Evolutionary conservation across 345 rosid species (phyloP).

Genomic region (Citropsis articulata): DNA sequence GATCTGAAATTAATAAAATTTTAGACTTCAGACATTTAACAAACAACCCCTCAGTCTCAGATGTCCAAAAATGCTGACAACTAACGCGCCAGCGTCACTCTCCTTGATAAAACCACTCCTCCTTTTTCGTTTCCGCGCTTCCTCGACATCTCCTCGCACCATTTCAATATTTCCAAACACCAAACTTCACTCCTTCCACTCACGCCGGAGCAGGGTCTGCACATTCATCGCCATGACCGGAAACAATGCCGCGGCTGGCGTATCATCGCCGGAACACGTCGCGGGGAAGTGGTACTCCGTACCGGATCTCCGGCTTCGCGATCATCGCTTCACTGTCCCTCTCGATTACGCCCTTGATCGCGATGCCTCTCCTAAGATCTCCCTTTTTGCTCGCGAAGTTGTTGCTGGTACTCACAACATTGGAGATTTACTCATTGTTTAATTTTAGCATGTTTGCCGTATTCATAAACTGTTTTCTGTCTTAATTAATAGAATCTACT

Average conservation of each 20-base stretch:
- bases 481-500: background rate
- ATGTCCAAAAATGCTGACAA: slow-evolving; percentile 27
- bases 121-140: background rate
- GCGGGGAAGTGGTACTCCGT: slow-evolving; percentile 67
- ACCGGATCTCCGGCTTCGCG: slow-evolving; percentile 81
- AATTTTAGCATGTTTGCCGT: background rate
- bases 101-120: slow-evolving; percentile 20
- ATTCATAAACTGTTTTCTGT: background rate
- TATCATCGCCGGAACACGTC: slow-evolving; percentile 43
- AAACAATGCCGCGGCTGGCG: slow-evolving; percentile 1
- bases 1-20: too few species aligned
- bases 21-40: too few species aligned
- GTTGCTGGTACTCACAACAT: slow-evolving; percentile 52
- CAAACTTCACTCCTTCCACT: slow-evolving; percentile 2
- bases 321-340: slow-evolving; percentile 77
- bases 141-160: slow-evolving; percentile 11
- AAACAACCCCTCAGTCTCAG: too few species aligned
- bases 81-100: slow-evolving; percentile 22
- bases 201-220: slow-evolving; percentile 21
- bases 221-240: slow-evolving; percentile 36
- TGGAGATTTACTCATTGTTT: background rate
- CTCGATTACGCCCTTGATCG: slow-evolving; percentile 54
- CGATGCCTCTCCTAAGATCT: slow-evolving; percentile 45
- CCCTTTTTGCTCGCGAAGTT: slow-evolving; percentile 81
- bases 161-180: slow-evolving; percentile 6